Evolutionary conservation across 2,329 filamentous ascomycete species (phyloP).

Genomic region (Didymella keratinophila): DNA sequence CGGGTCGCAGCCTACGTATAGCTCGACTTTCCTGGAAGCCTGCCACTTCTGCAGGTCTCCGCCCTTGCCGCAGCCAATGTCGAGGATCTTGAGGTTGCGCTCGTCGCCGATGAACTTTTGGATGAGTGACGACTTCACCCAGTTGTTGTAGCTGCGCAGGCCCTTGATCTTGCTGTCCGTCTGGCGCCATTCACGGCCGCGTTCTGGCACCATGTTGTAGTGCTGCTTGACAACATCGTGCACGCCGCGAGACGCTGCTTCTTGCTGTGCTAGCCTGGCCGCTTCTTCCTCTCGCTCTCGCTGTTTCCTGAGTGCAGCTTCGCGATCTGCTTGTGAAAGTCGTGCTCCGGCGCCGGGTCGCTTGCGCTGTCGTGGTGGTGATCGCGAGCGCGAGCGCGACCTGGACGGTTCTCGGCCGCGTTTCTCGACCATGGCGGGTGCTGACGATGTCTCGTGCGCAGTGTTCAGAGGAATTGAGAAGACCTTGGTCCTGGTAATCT

Average conservation of each 20-base stretch:
- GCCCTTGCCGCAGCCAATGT: constrained; percentile 96
- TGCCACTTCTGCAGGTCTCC: constrained; percentile 97
- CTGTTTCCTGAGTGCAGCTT: constrained; percentile 67
- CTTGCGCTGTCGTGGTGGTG: constrained; percentile 70
- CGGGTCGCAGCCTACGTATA: constrained; percentile 94
- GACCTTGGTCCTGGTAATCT: not conserved
- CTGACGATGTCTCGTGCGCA: not conserved
- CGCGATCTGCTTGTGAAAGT: constrained; percentile 71
- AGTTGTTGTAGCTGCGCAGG: constrained; percentile 94
- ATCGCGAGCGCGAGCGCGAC: constrained; percentile 49
- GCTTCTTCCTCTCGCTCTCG: constrained; percentile 54
- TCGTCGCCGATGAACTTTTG: constrained; percentile 77
- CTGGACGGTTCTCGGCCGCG: constrained; percentile 43
- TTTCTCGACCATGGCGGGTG: constrained; percentile 32
- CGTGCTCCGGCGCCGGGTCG: constrained; percentile 62
- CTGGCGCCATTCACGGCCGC: constrained; percentile 91
- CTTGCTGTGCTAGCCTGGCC: constrained; percentile 56
- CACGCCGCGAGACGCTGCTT: constrained; percentile 63
- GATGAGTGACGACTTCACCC: constrained; percentile 97
- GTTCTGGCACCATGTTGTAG: constrained; percentile 94
- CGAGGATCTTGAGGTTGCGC: constrained; percentile 77
- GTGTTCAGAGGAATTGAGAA: not conserved
- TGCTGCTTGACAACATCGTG: constrained; percentile 90
- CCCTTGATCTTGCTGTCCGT: constrained; percentile 96
- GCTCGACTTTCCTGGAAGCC: constrained; percentile 83